phyloP scores from a whole-genome alignment of 352 stramenopile species.

The Phytophthora hybrid region DNA sequence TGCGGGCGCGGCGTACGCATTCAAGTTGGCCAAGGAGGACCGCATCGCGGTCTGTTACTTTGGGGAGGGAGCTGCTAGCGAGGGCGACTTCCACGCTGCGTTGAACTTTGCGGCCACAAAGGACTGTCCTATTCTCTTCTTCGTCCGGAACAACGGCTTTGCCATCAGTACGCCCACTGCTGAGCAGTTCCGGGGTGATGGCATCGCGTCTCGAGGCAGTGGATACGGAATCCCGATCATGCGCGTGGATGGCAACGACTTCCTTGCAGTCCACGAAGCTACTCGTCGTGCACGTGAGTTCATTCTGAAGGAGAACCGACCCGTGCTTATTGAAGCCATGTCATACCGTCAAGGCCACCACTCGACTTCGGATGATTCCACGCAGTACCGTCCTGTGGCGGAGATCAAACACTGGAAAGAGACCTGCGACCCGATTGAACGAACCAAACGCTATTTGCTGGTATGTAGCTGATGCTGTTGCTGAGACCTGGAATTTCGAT shows the following conservation, averaged over 20 bases:
- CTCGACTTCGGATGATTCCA: slow-evolving; percentile 98
- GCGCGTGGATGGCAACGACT: slow-evolving; percentile 98
- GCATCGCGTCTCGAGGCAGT: slow-evolving; percentile 93
- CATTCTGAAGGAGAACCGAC: slow-evolving; percentile 89
- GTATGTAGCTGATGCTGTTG: slow-evolving; percentile 41
- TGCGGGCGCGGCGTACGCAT: slow-evolving; percentile 95
- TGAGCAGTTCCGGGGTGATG: slow-evolving; percentile 98
- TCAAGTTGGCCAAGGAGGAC: slow-evolving; percentile 94
- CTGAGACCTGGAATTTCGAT: too few species aligned
- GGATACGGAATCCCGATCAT: slow-evolving; percentile 98
- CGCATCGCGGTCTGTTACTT: slow-evolving; percentile 96
- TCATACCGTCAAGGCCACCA: slow-evolving; percentile 99
- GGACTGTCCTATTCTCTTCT: slow-evolving; percentile 96
- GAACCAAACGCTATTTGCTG: slow-evolving; percentile 93
- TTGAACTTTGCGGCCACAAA: slow-evolving; percentile 98
- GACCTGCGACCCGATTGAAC: slow-evolving; percentile 89
- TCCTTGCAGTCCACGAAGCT: slow-evolving; percentile 96
- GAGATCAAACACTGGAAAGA: slow-evolving; percentile 96
- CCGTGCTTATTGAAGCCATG: slow-evolving; percentile 98
- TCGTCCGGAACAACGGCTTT: slow-evolving; percentile 99
- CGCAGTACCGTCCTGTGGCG: slow-evolving; percentile 92
- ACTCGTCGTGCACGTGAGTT: slow-evolving; percentile 91
- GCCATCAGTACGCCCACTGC: slow-evolving; percentile 96
- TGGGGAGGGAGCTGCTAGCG: slow-evolving; percentile 96
- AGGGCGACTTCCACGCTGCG: slow-evolving; percentile 97